Percentiles rank a stretch among this genome's conserved stretches.
phyloP scores from a whole-genome alignment of 2,329 filamentous ascomycete species.

The Phialemonium atrogriseum region DNA sequence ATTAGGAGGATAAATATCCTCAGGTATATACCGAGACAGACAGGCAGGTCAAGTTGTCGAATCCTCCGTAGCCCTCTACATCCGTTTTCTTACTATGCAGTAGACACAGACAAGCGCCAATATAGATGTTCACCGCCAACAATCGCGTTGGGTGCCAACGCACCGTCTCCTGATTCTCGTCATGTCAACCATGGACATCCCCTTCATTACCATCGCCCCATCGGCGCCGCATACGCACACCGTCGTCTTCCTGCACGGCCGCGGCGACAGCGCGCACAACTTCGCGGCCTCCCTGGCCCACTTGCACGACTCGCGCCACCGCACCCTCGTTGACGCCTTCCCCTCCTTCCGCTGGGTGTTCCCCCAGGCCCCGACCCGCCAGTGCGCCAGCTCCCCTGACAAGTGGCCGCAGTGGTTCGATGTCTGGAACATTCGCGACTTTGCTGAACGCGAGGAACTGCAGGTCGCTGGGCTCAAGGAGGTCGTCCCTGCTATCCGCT shows the following conservation, averaged over 20 bases:
- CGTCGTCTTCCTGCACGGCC: slow-evolving; percentile 36
- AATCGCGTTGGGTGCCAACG: no score
- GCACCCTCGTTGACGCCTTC: slow-evolving; percentile 27
- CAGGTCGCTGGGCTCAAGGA: slow-evolving; percentile 32
- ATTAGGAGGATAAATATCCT: no score
- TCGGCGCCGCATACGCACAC: slow-evolving; percentile 28
- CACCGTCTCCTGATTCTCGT: no score
- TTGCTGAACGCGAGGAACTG: slow-evolving; percentile 31
- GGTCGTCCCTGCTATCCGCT: slow-evolving; percentile 23
- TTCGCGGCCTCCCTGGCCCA: slow-evolving; percentile 22
- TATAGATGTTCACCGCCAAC: no score
- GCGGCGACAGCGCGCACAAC: slow-evolving; percentile 28
- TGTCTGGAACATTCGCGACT: slow-evolving; percentile 32
- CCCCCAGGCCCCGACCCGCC: slow-evolving; percentile 28
- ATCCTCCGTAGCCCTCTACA: no score
- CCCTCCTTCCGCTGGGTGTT: slow-evolving; percentile 43
- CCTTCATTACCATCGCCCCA: no score
- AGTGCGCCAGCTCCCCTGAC: slow-evolving; percentile 17
- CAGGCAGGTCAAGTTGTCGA: no score
- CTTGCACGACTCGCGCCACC: slow-evolving; percentile 21
- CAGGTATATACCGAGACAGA: no score
- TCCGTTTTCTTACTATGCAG: no score
- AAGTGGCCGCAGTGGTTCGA: slow-evolving; percentile 41
- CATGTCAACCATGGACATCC: no score
- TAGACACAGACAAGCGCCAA: no score